Evolutionary conservation across 116 monocot species (phyloP), one percentile per base, ranked within the genome.

Genomic region (Cymodocea nodosa): DNA sequence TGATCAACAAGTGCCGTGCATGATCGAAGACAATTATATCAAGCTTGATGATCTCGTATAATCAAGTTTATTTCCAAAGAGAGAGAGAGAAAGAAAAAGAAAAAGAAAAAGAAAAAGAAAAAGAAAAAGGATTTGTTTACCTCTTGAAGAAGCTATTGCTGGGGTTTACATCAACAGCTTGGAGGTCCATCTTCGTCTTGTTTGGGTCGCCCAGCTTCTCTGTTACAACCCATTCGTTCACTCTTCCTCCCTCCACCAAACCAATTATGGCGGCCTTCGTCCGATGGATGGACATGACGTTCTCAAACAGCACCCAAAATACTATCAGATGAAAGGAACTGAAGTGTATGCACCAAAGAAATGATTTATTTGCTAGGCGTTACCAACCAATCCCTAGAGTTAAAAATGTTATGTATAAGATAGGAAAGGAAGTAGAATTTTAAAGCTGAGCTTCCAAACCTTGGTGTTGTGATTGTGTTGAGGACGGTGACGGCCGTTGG

Each of bases 151-250:
- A 13, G 5, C 15, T 50, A 16, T 9, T 50, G 14, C 17, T 25
- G 1, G 66, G n/a, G n/a, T 66, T 66, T 5, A 15, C 68, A n/a
- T 6, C 35, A 37, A 49, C 4, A 37, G 35, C 60, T 61, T 50
- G 22, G 24, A 30, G 30, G 30, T 30, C 70, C 30, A 9, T 60
- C 52, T 64, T 73, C 8, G 15, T 59, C 69, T 73, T 78, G 15
- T 23, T 3, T 17, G 20, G 23, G 34, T 73, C 76, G 50, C 83
- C 83, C 14, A 66, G 34, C 49, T 83, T 83, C 35, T 83, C 53
- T 6, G 83, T 83, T n/a, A 83, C 83, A 58, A 79, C 59, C 83
- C 83, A 83, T 68, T 83, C 83, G 19, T 75, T 79, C 4, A 59
- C 79, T 8, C 83, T 79, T 39, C 62, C 74, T 5, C 68, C 64